phyloP scores from a whole-genome alignment of 805 yeast species.

The Kluyveromyces siamensis region DNA sequence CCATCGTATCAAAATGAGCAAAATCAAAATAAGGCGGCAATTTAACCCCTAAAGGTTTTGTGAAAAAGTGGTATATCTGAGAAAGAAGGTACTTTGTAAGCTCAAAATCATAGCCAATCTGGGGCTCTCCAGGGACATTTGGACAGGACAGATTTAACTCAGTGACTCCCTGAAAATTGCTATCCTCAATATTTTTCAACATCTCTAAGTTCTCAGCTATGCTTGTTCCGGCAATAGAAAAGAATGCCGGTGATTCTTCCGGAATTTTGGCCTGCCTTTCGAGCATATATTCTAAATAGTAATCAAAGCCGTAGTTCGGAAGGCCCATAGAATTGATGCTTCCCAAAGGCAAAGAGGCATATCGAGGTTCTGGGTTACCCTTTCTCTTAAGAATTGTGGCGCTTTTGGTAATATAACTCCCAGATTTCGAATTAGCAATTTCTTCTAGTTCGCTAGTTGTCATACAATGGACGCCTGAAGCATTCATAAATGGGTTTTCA shows the following conservation, averaged over 20 bases:
- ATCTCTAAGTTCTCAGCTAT: constrained; percentile 20
- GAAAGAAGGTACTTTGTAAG: constrained; percentile 17
- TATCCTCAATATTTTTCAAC: constrained; percentile 17
- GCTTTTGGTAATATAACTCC: constrained; percentile 24
- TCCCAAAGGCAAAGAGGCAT: constrained; percentile 23
- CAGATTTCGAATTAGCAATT: constrained; percentile 14
- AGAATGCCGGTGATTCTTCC: constrained; percentile 13
- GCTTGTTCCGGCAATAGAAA: constrained; percentile 27
- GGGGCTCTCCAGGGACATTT: constrained; percentile 28
- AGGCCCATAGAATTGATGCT: constrained; percentile 28
- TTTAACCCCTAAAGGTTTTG: constrained; percentile 26
- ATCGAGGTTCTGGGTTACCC: constrained; percentile 28
- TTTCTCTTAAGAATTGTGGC: constrained; percentile 18
- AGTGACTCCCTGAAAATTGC: constrained; percentile 20
- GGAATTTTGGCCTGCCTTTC: constrained; percentile 13
- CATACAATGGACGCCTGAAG: constrained; percentile 28
- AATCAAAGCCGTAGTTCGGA: constrained; percentile 24
- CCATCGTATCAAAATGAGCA: constrained; percentile 25
- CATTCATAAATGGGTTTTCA: constrained; percentile 26
- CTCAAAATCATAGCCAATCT: constrained; percentile 26
- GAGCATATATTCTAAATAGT: constrained; percentile 20
- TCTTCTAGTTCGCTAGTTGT: constrained; percentile 19
- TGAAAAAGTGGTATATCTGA: constrained; percentile 20
- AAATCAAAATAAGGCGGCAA: constrained; percentile 28
- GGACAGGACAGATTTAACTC: constrained; percentile 27